Base-by-base conservation (phyloP, 2,329 filamentous ascomycete species). In the Pseudogymnoascus sp. region DNA sequence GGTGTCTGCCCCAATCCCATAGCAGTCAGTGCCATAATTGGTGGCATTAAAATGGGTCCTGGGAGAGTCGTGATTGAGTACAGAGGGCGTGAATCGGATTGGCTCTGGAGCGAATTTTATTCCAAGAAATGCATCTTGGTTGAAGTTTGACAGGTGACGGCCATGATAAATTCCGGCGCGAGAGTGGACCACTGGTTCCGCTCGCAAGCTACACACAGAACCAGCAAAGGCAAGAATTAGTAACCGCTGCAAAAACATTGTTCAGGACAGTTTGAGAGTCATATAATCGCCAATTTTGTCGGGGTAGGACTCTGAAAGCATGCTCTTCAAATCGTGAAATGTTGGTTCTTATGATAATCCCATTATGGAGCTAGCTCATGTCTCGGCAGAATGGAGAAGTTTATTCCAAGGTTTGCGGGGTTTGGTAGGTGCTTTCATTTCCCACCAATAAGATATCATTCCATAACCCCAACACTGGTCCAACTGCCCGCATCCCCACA, bases 321-420 rank as follows among this genome's bases (percentile, higher is more conserved):
- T 54, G n/a, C 15, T 54, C n/a, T 33, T 13, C 29, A 17, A 54
- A 33, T 21, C 8, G 47, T 54, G 47, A 21, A 17, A 33, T 33
- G n/a, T 10, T 17, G 47, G 26, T 21, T 54, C 47, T 54, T 54
- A 33, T 54, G 47, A 54, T 54, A 33, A 54, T 33, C 44, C 7
- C 11, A 31, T 9, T 1, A 4, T 29, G 24, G 13, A 50, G 41
- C 41, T 31, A 9, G 10, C 13, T 50, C 44, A 50, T 15, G 5
- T 50, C 26, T 15, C n/a, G 26, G 44, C 26, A 54, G 47, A 54
- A 54, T 54, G 26, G 29, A 54, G 26, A 17, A 54, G 26, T 15
- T 33, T 54, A 54, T 54, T 54, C 26, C 44, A 8, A 10, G 17
- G 44, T 54, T 54, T 54, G 44, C 44, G 44, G 44, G 44, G 44